Evolutionary conservation across 306 rosid species (phyloP).

Genomic region (Cicer judaicum): DNA sequence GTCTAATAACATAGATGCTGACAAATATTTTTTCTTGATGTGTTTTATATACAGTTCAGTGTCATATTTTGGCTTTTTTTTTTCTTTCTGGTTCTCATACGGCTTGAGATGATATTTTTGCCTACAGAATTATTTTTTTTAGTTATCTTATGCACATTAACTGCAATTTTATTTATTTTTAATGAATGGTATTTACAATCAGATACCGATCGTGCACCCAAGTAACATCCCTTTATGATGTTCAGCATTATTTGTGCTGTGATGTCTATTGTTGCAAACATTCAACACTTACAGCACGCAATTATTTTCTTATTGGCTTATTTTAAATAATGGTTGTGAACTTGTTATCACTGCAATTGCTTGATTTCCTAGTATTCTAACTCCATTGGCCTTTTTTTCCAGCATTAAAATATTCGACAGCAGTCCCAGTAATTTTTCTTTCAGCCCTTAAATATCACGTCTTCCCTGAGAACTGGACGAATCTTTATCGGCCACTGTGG

Average conservation of each 20-base stretch:
- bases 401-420: slow-evolving; percentile 95
- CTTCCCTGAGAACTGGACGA: slow-evolving; percentile 80
- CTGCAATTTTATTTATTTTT: not conserved
- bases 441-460: slow-evolving; percentile 96
- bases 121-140: not conserved
- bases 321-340: not conserved
- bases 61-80: not conserved
- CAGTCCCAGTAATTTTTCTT: slow-evolving; percentile 93
- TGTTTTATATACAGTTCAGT: slow-evolving; percentile 1
- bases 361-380: slow-evolving; percentile 44
- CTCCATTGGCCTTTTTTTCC: slow-evolving; percentile 55
- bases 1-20: not conserved
- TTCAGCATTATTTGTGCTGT: slow-evolving; percentile 16
- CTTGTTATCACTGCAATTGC: slow-evolving; percentile 6
- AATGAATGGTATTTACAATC: not conserved
- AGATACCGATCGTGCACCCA: not conserved
- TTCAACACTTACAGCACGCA: not conserved
- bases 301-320: not conserved
- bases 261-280: slow-evolving; percentile 17
- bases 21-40: not conserved
- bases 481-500: slow-evolving; percentile 90
- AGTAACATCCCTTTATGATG: slow-evolving; percentile 1
- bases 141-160: not conserved
- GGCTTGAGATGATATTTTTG: slow-evolving; percentile 2
- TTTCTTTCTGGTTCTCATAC: not conserved